phyloP scores from a whole-genome alignment of 2,329 filamentous ascomycete genomes.

The Talaromyces sp. region DNA sequence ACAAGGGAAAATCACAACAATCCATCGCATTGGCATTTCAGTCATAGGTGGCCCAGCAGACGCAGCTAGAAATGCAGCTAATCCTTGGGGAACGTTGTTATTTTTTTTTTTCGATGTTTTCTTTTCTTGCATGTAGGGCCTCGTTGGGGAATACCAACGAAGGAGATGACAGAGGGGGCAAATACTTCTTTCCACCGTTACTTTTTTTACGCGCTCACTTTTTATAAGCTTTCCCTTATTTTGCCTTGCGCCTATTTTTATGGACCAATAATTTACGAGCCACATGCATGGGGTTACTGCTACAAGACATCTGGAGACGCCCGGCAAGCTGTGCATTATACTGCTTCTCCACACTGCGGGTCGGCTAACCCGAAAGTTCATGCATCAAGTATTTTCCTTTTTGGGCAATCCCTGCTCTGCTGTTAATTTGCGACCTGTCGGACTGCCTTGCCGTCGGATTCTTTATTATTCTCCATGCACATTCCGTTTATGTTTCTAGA shows the following conservation, averaged over 20 bases:
- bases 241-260: background rate
- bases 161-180: background rate
- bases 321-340: conserved; percentile 2
- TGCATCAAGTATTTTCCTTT: conserved; percentile 10
- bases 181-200: background rate
- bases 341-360: conserved; percentile 2
- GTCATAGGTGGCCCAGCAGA: background rate
- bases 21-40: background rate
- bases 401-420: conserved; percentile 5
- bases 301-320: background rate
- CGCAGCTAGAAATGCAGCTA: background rate
- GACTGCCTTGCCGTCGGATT: background rate
- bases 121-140: background rate
- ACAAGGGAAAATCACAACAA: background rate
- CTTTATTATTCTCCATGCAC: background rate
- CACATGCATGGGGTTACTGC: background rate
- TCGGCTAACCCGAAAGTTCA: background rate
- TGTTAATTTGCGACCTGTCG: background rate
- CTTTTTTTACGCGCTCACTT: background rate
- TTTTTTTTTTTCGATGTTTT: background rate
- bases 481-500: background rate
- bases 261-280: background rate
- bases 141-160: background rate
- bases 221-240: background rate
- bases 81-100: background rate